Base-by-base conservation (phyloP, 495 filamentous ascomycete genomes). In the Thozetella sp. region DNA sequence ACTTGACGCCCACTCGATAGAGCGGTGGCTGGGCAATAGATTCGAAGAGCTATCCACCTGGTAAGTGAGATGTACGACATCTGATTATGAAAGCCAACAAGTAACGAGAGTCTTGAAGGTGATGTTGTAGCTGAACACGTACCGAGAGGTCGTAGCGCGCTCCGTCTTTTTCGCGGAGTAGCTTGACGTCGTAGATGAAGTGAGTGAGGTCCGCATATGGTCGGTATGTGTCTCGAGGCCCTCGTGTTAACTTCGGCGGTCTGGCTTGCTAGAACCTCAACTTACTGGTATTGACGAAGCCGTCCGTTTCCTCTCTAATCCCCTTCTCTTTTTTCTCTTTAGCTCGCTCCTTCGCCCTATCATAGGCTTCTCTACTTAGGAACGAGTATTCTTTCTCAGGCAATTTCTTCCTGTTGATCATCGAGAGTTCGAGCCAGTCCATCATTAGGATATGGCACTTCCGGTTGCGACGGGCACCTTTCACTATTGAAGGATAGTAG, bases 1-100 rank as follows among this genome's bases (percentile, higher is more conserved):
- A 72, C 22, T 76, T 71, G 51, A 72, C 75, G 1, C 68, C 67
- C 55, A 76, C 71, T 48, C 63, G 67, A 66, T 80, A 84, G 20
- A 74, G 66, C 43, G 64, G 61, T 1, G 81, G 81, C 13, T 58
- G 65, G n/a, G 76, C 66, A 50, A 76, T 72, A 40, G 78, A 82
- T 63, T 82, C 75, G 66, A 72, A 78, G 48, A 84, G 70, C 79
- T 81, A 27, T 25, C n/a, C n/a, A n/a, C n/a, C n/a, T n/a, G n/a
- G 53, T 56, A 17, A 13, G 19, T 37, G 10, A 50, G n/a, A n/a
- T n/a, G n/a, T n/a, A n/a, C n/a, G n/a, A n/a, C n/a, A n/a, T n/a
- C n/a, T n/a, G n/a, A n/a, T n/a, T n/a, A n/a, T n/a, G n/a, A n/a
- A n/a, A n/a, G n/a, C n/a, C n/a, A n/a, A n/a, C n/a, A n/a, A n/a